Conservation (phyloP, 2,329 filamentous ascomycete species). For the Dactylonectria macrodidyma region DNA sequence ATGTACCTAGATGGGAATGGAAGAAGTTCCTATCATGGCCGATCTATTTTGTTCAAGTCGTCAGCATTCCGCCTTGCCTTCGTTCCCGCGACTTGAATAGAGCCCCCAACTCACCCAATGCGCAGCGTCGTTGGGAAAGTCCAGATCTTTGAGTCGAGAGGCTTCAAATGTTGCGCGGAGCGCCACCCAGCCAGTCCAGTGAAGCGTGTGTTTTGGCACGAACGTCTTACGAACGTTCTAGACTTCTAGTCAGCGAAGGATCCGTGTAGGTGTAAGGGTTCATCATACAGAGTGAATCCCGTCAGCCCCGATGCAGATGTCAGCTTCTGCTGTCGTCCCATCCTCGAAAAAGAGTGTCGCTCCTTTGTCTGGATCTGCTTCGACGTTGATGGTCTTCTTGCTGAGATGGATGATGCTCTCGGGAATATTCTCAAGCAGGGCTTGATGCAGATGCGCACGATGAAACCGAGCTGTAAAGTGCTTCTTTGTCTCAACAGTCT, state of each 20-base stretch:
- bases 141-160: constrained; percentile 57
- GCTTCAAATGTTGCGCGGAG: constrained; percentile 62
- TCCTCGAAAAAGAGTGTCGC: constrained; percentile 63
- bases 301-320: constrained; percentile 67
- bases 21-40: constrained; percentile 53
- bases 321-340: constrained; percentile 58
- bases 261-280: neutral
- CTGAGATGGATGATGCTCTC: constrained; percentile 57
- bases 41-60: constrained; percentile 11
- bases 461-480: constrained; percentile 63
- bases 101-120: constrained; percentile 48
- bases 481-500: constrained; percentile 60
- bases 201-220: constrained; percentile 56
- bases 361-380: constrained; percentile 43
- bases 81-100: neutral
- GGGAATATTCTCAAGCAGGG: constrained; percentile 62
- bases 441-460: constrained; percentile 64
- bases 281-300: constrained; percentile 62
- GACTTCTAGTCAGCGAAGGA: neutral
- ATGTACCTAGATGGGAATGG: constrained; percentile 56
- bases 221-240: constrained; percentile 58
- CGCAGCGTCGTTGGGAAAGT: constrained; percentile 58
- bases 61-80: neutral
- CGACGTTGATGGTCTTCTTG: constrained; percentile 58
- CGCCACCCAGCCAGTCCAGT: constrained; percentile 61